A percentile compares a stretch with the other conserved stretches of the same genome.
Conservation (phyloP, 192 early-diverging fungal species). For the Kickxella alabastrina region DNA sequence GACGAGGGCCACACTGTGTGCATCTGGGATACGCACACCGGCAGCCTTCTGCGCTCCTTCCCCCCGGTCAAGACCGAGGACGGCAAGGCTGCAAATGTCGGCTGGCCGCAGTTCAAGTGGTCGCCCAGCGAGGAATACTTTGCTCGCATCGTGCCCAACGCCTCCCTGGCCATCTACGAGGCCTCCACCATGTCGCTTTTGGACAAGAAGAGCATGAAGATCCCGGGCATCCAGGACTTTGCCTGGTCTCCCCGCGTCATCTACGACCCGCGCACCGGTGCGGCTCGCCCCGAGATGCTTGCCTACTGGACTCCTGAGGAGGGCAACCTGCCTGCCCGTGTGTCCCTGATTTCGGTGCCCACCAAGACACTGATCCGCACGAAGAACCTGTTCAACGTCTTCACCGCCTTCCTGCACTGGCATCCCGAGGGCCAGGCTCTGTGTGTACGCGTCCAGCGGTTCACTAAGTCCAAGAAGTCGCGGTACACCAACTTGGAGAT, state of each 20-base stretch:
- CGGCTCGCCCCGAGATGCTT: conserved; percentile 59
- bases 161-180: conserved; percentile 85
- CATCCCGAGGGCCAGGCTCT: conserved; percentile 86
- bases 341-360: conserved; percentile 85
- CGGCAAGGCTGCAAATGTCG: conserved; percentile 53
- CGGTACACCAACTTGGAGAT: conserved; percentile 90
- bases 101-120: conserved; percentile 96
- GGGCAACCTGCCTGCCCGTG: conserved; percentile 94
- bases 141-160: conserved; percentile 75
- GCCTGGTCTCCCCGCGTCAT: conserved; percentile 64
- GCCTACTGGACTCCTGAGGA: conserved; percentile 96
- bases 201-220: conserved; percentile 91
- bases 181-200: conserved; percentile 89
- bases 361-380: conserved; percentile 81
- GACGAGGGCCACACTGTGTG: conserved; percentile 74
- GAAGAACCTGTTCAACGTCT: conserved; percentile 97
- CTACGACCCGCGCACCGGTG: conserved; percentile 30
- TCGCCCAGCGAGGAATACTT: conserved; percentile 91
- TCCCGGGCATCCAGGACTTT: conserved; percentile 73
- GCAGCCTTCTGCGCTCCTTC: conserved; percentile 87
- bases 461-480: conserved; percentile 87
- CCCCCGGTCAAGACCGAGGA: conserved; percentile 53
- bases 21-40: conserved; percentile 90
- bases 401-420: conserved; percentile 86
- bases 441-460: conserved; percentile 87